These are phyloP conservation scores for Pseudogymnoascus sp. DNA, from an alignment of 2,329 filamentous ascomycete genomes.

Conservation along the genomic window DNA sequence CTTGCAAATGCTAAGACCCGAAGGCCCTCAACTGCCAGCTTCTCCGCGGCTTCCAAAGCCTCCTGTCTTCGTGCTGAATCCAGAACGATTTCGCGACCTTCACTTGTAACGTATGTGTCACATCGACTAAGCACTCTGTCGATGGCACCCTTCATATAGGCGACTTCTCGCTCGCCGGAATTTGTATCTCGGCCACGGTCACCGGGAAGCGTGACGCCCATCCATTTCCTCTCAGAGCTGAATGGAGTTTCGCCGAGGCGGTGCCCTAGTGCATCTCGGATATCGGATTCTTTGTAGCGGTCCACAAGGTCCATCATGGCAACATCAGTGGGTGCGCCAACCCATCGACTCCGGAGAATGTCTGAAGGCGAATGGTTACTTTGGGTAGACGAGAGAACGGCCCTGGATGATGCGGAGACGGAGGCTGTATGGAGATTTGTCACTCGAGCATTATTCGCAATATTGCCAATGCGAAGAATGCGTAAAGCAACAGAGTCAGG, in stretches of 20 bases:
- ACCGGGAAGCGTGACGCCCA: constrained; percentile 71
- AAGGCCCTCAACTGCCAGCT: constrained; percentile 82
- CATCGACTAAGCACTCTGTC: constrained; percentile 81
- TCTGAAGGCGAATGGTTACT: constrained; percentile 51
- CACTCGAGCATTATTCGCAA: constrained; percentile 88
- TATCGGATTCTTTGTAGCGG: constrained; percentile 82
- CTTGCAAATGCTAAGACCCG: constrained; percentile 91
- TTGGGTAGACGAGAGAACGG: constrained; percentile 79
- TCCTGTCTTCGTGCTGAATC: constrained; percentile 68
- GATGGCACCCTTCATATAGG: constrained; percentile 91
- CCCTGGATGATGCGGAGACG: constrained; percentile 62
- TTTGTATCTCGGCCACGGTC: constrained; percentile 32
- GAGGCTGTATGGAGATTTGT: constrained; percentile 63
- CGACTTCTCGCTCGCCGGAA: constrained; percentile 60
- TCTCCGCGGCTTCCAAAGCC: constrained; percentile 70
- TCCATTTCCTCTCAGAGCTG: constrained; percentile 97
- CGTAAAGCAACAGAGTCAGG: constrained; percentile 68
- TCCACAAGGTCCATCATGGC: constrained; percentile 94
- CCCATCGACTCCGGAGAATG: constrained; percentile 73
- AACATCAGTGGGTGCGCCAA: constrained; percentile 93
- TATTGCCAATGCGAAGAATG: constrained; percentile 85
- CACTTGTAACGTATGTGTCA: constrained; percentile 79
- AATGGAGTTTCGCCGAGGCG: constrained; percentile 85
- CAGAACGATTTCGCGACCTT: constrained; percentile 78
- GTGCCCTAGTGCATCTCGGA: constrained; percentile 75